Conservation (phyloP, 2,329 filamentous ascomycete genomes). For the Davidsoniella virescens region DNA sequence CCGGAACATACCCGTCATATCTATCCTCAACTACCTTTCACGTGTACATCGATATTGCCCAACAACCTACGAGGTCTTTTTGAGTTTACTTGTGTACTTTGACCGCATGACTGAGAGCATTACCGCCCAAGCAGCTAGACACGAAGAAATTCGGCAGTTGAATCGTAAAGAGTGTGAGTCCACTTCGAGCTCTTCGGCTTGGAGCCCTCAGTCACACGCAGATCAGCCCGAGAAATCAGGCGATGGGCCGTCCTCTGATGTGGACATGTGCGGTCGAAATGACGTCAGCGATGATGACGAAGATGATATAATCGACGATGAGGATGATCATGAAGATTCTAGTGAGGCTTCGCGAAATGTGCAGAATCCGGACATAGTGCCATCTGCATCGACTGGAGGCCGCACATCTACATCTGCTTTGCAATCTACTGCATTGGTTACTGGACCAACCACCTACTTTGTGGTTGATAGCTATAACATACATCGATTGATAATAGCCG, state of each 20-base stretch:
- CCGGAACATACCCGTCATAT: conserved; percentile 94
- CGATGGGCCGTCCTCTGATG: background rate
- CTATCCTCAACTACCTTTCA: conserved; percentile 85
- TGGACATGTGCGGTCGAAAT: background rate
- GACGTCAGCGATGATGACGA: conserved; percentile 7
- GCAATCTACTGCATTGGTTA: conserved; percentile 16
- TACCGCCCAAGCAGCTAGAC: conserved; percentile 53
- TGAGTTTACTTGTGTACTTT: conserved; percentile 91
- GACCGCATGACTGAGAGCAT: conserved; percentile 97
- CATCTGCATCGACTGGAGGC: conserved; percentile 21
- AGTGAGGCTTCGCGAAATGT: background rate
- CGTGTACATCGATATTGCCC: conserved; percentile 98
- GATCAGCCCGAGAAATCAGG: too few species aligned
- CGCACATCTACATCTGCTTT: too few species aligned
- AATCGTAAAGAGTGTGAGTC: too few species aligned
- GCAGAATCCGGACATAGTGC: conserved; percentile 18
- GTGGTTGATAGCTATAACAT: conserved; percentile 99
- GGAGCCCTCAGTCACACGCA: too few species aligned
- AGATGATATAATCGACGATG: conserved; percentile 5
- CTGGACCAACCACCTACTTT: conserved; percentile 40
- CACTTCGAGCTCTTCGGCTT: too few species aligned
- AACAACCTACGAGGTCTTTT: conserved; percentile 93
- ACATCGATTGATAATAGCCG: conserved; percentile 86
- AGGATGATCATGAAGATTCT: background rate
- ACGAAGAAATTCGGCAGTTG: too few species aligned